Evolutionary conservation across 1,139 yeast genomes (phyloP).

Genomic region (Meyerozyma athensensis): DNA sequence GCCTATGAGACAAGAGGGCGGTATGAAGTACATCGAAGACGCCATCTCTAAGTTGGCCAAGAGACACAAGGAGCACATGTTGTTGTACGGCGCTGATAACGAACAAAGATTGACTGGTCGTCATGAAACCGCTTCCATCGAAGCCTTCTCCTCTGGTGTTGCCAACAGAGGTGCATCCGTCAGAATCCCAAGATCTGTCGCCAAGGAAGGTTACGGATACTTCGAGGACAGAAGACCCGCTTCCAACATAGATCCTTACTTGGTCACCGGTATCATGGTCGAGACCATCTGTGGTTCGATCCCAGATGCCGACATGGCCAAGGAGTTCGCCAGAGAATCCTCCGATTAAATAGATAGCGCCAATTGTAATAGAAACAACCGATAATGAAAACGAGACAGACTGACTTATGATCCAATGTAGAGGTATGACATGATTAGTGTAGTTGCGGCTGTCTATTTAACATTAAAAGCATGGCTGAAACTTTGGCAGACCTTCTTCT

Average conservation of each 20-base stretch:
- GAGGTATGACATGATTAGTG: too few species aligned
- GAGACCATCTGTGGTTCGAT: slow-evolving; percentile 96
- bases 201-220: slow-evolving; percentile 96
- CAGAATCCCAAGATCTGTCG: slow-evolving; percentile 98
- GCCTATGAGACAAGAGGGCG: slow-evolving; percentile 90
- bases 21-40: slow-evolving; percentile 87
- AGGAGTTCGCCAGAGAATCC: slow-evolving; percentile 76
- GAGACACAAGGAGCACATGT: slow-evolving; percentile 96
- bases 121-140: slow-evolving; percentile 96
- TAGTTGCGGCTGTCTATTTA: too few species aligned
- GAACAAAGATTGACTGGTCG: slow-evolving; percentile 94
- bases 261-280: slow-evolving; percentile 96
- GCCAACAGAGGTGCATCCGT: slow-evolving; percentile 99
- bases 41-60: slow-evolving; percentile 91
- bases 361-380: not conserved
- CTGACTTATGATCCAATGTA: too few species aligned
- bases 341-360: slow-evolving; percentile 19
- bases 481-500: too few species aligned
- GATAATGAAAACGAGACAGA: too few species aligned
- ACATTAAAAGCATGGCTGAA: too few species aligned
- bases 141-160: slow-evolving; percentile 89
- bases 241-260: slow-evolving; percentile 97
- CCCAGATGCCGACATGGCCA: slow-evolving; percentile 92
- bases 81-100: slow-evolving; percentile 92
- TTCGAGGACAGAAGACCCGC: slow-evolving; percentile 99